Evolutionary conservation across 768 basidiomycete genomes (phyloP).

Genomic region (Trichaptum fuscoviolaceum): DNA sequence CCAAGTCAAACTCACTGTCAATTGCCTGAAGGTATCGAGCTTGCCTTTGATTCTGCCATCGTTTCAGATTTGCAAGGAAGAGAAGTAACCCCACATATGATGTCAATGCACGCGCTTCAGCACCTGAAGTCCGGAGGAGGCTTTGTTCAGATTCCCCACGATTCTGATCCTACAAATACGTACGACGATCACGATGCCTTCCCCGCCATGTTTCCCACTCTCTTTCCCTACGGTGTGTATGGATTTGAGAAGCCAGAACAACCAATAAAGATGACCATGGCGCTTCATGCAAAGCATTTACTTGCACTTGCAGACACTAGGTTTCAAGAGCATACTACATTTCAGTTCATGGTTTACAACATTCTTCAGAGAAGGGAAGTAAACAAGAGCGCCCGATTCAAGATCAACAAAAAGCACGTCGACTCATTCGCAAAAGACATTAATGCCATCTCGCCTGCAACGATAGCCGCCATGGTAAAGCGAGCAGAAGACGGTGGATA

Average conservation of each 20-base stretch:
- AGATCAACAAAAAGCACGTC: constrained; percentile 8
- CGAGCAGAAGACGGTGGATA: constrained; percentile 6
- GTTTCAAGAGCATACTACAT: constrained; percentile 18
- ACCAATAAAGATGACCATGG: constrained; percentile 2
- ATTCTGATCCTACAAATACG: not conserved
- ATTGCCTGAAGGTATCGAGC: constrained; percentile 24
- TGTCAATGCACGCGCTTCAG: constrained; percentile 2
- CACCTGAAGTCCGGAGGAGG: constrained; percentile 8
- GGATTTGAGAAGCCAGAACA: constrained; percentile 11
- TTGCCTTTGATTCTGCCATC: constrained; percentile 28
- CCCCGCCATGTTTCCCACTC: constrained; percentile 14
- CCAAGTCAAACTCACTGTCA: constrained; percentile 19
- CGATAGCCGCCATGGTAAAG: constrained; percentile 11
- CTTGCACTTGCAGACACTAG: constrained; percentile 5
- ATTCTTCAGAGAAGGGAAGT: too few relatives aligned
- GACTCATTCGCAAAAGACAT: constrained; percentile 5
- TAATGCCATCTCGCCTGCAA: constrained; percentile 7
- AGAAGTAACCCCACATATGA: not conserved
- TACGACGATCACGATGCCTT: constrained; percentile 11
- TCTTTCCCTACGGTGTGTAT: constrained; percentile 16
- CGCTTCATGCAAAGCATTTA: constrained; percentile 9
- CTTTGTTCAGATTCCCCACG: constrained; percentile 7
- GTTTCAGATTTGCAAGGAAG: not conserved
- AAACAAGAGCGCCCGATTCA: too few relatives aligned
- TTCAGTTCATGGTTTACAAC: too few relatives aligned